Conservation (phyloP, 768 basidiomycete genomes). For the Suillus hirtellus region DNA sequence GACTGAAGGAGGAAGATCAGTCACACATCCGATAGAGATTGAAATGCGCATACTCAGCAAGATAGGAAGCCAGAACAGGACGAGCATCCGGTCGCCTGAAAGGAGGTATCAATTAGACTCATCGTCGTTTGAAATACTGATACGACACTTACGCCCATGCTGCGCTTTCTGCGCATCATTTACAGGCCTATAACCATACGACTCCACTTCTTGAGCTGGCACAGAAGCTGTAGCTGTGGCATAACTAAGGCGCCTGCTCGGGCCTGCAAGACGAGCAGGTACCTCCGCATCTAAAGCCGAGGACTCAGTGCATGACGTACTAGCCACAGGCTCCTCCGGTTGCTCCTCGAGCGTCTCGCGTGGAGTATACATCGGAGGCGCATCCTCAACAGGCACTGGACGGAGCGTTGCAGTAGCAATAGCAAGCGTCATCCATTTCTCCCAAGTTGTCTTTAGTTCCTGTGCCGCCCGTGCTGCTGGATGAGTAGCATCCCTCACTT, state of each 20-base stretch:
- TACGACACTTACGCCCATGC: constrained; percentile 62
- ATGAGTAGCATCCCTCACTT: constrained; percentile 35
- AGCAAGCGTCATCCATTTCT: constrained; percentile 69
- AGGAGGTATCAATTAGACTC: constrained; percentile 16
- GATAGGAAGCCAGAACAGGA: constrained; percentile 86
- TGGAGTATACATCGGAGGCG: constrained; percentile 76
- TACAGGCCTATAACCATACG: constrained; percentile 62
- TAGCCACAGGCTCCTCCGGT: constrained; percentile 20
- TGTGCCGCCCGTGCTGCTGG: constrained; percentile 50
- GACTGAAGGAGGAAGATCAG: constrained; percentile 37
- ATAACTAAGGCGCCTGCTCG: constrained; percentile 51
- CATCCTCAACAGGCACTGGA: constrained; percentile 45
- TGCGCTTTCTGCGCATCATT: constrained; percentile 45
- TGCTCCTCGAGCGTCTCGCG: constrained; percentile 37
- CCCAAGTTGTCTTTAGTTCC: constrained; percentile 71
- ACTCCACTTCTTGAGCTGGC: constrained; percentile 67
- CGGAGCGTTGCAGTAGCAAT: constrained; percentile 48
- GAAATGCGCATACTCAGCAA: constrained; percentile 61
- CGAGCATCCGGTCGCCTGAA: constrained; percentile 77
- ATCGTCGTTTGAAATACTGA: not conserved
- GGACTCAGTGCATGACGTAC: not conserved
- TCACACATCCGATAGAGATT: not conserved
- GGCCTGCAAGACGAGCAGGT: constrained; percentile 26
- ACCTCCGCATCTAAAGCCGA: constrained; percentile 16
- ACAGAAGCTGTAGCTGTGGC: constrained; percentile 43